Conservation (phyloP, 2,329 filamentous ascomycete species). For the Cytospora piceae region DNA sequence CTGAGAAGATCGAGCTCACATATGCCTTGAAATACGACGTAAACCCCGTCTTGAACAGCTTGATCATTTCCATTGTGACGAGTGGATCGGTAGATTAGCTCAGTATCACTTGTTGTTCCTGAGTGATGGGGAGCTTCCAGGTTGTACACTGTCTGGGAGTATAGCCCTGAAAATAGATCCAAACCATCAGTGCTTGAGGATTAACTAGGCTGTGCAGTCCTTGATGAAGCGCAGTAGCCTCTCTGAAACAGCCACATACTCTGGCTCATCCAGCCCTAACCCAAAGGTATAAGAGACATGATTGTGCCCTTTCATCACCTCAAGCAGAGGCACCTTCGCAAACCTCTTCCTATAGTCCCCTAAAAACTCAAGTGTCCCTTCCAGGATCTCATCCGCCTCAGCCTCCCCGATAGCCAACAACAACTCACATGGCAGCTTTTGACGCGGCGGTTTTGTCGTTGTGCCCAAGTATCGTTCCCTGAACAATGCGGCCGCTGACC, state of each 20-base stretch:
- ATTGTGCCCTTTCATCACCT: slow-evolving; percentile 34
- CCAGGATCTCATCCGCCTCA: slow-evolving; percentile 32
- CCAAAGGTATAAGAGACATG: slow-evolving; percentile 32
- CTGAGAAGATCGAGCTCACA: no score
- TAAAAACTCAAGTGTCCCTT: slow-evolving; percentile 32
- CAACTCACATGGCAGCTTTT: slow-evolving; percentile 22
- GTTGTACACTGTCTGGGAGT: no score
- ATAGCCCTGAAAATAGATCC: neutral
- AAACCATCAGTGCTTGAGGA: neutral
- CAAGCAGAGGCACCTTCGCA: slow-evolving; percentile 29
- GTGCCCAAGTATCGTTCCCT: slow-evolving; percentile 21
- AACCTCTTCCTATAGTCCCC: slow-evolving; percentile 29
- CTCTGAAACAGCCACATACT: slow-evolving; percentile 23
- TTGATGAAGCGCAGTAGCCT: slow-evolving; percentile 16
- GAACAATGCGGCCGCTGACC: slow-evolving; percentile 21
- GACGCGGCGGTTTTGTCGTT: neutral
- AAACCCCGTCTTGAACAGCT: no score
- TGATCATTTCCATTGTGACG: no score
- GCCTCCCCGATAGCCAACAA: slow-evolving; percentile 29
- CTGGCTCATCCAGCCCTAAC: slow-evolving; percentile 30
- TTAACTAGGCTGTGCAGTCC: slow-evolving; percentile 10
- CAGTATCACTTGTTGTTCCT: no score
- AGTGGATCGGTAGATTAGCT: no score
- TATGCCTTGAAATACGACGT: no score
- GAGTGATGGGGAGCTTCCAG: no score